Evolutionary conservation across 495 filamentous ascomycete species (phyloP).

Genomic region (Immersiella caudata): DNA sequence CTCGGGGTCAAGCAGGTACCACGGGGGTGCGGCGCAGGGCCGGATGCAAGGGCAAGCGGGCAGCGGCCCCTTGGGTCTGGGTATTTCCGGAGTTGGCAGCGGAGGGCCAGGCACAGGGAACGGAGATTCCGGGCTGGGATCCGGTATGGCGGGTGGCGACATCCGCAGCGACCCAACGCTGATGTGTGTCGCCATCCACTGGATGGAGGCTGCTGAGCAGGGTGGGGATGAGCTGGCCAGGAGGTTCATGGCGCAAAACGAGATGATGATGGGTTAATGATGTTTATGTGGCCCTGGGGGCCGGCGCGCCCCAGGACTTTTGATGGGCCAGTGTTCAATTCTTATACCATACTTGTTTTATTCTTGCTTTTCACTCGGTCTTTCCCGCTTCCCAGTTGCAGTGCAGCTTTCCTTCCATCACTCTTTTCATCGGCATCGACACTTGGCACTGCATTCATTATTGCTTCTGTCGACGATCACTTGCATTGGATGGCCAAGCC

Average conservation of each 20-base stretch:
- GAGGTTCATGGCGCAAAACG: conserved; percentile 76
- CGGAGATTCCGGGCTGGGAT: conserved; percentile 22
- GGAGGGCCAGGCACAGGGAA: conserved; percentile 27
- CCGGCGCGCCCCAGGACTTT: neutral
- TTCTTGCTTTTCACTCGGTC: neutral
- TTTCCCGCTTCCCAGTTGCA: neutral
- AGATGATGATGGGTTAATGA: conserved; percentile 38
- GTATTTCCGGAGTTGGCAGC: conserved; percentile 26
- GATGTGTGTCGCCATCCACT: conserved; percentile 96
- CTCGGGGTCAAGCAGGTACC: conserved; percentile 35
- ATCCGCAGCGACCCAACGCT: conserved; percentile 80
- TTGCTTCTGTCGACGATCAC: neutral
- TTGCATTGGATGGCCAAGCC: neutral
- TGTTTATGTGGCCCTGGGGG: neutral
- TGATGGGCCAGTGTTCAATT: neutral
- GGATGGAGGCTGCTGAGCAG: conserved; percentile 90
- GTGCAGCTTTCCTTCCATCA: neutral
- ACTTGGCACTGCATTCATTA: neutral
- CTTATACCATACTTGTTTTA: neutral
- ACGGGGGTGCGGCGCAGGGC: conserved; percentile 23
- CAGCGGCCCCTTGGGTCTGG: conserved; percentile 19
- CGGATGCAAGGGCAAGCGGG: conserved; percentile 24
- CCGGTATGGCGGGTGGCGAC: conserved; percentile 47
- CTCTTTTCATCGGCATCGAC: neutral
- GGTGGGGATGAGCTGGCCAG: conserved; percentile 87